phyloP scores from a whole-genome alignment of 352 stramenopile species.

The Globisporangium takayamanum region DNA sequence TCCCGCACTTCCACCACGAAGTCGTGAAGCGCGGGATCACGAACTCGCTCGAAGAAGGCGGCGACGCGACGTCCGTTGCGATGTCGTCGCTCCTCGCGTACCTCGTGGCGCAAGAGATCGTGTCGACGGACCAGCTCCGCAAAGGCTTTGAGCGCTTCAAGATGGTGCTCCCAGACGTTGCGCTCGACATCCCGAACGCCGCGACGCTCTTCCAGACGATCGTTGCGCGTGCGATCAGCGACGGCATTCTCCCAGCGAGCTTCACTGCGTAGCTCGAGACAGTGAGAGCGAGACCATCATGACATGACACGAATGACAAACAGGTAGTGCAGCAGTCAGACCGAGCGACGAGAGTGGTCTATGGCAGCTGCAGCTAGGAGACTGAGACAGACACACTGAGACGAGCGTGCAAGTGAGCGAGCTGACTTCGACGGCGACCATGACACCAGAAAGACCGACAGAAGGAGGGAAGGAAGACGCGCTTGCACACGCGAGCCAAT shows the following conservation, averaged over 20 bases:
- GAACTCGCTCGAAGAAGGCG: constrained; percentile 46
- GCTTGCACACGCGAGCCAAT: no score
- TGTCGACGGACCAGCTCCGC: constrained; percentile 47
- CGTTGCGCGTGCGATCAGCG: constrained; percentile 36
- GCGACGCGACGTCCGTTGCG: constrained; percentile 33
- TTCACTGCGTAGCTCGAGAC: constrained; percentile 13
- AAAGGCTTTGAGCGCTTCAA: constrained; percentile 86
- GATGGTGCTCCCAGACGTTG: constrained; percentile 50
- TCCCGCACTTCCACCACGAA: constrained; percentile 96
- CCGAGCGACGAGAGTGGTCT: no score
- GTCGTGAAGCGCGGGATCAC: constrained; percentile 85
- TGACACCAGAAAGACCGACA: no score
- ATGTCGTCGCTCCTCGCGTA: constrained; percentile 79
- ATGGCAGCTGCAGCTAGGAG: no score
- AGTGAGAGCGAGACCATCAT: no score
- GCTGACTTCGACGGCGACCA: no score
- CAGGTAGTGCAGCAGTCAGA: no score
- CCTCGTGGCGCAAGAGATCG: constrained; percentile 57
- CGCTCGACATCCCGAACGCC: constrained; percentile 63
- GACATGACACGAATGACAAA: no score
- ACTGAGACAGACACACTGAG: no score
- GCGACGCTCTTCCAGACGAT: constrained; percentile 36
- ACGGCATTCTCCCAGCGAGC: constrained; percentile 34
- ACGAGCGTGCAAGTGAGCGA: no score
- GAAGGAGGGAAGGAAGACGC: no score